Conservation (phyloP, 1,139 yeast species). For the Scheffersomyces illinoinensis region DNA sequence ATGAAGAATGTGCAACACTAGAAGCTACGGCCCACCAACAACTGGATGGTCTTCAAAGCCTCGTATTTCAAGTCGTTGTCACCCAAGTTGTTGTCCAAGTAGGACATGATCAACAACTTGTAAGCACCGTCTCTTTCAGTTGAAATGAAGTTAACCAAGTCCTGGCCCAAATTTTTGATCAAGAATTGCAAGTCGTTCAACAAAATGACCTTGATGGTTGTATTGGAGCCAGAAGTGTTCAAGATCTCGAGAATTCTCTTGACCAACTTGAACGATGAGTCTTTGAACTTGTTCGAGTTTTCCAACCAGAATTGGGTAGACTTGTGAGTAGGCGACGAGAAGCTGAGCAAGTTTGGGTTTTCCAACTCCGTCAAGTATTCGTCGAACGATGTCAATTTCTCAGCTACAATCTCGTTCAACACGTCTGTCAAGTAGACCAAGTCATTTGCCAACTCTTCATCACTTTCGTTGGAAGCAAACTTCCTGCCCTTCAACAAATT, state of each 20-base stretch:
- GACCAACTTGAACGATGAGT: constrained; percentile 71
- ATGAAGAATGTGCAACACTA: constrained; percentile 8
- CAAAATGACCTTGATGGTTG: constrained; percentile 37
- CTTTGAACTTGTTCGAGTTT: constrained; percentile 74
- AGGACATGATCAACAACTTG: constrained; percentile 77
- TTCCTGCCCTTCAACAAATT: constrained; percentile 78
- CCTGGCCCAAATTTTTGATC: constrained; percentile 50
- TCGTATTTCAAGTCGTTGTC: constrained; percentile 91
- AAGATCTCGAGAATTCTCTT: constrained; percentile 49
- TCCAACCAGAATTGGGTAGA: constrained; percentile 89
- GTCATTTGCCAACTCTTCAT: constrained; percentile 84
- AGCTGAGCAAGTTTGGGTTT: constrained; percentile 71
- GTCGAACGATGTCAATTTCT: constrained; percentile 83
- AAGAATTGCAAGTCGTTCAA: constrained; percentile 57
- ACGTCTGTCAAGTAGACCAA: constrained; percentile 56
- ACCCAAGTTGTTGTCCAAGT: constrained; percentile 66
- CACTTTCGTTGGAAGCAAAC: constrained; percentile 70
- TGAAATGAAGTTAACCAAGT: constrained; percentile 71
- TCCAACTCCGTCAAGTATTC: constrained; percentile 86
- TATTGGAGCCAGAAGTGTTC: constrained; percentile 19
- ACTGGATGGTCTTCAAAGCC: constrained; percentile 92
- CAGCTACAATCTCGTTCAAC: constrained; percentile 69
- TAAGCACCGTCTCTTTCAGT: constrained; percentile 56
- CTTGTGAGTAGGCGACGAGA: constrained; percentile 90
- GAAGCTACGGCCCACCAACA: constrained; percentile 71